A percentile compares a stretch with the other conserved stretches of the same genome.
phyloP scores from a whole-genome alignment of 2,329 filamentous ascomycete species.

The Ceratocystis cubensis region DNA sequence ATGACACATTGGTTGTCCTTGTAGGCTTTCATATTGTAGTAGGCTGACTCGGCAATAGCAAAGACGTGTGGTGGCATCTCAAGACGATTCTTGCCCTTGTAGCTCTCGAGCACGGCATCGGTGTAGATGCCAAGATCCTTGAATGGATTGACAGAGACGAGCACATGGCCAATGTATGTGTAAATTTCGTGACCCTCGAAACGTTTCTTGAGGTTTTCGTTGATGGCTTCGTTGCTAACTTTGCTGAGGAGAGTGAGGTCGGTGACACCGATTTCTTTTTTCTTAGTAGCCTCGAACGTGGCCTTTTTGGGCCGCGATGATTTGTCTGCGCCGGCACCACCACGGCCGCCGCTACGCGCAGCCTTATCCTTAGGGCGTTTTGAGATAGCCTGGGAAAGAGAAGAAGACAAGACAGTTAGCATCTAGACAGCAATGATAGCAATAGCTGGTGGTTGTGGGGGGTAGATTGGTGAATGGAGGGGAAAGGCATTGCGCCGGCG shows the following conservation, averaged over 20 bases:
- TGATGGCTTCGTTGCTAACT: slow-evolving; percentile 98
- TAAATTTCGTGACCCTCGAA: slow-evolving; percentile 98
- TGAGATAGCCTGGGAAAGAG: slow-evolving; percentile 34
- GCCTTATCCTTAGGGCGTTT: slow-evolving; percentile 38
- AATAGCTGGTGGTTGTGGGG: background rate
- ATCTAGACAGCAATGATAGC: background rate
- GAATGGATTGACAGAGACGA: slow-evolving; percentile 98
- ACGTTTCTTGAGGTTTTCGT: slow-evolving; percentile 95
- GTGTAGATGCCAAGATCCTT: slow-evolving; percentile 97
- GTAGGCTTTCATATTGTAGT: slow-evolving; percentile 99
- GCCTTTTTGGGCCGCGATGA: slow-evolving; percentile 75
- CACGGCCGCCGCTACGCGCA: slow-evolving; percentile 26
- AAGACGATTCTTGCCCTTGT: slow-evolving; percentile 91
- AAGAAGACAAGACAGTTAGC: slow-evolving; percentile 1
- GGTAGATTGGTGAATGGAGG: background rate
- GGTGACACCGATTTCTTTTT: slow-evolving; percentile 97
- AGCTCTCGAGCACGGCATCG: slow-evolving; percentile 81
- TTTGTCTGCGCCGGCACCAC: slow-evolving; percentile 30
- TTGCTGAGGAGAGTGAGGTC: slow-evolving; percentile 96
- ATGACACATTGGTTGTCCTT: slow-evolving; percentile 98
- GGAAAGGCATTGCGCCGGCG: background rate
- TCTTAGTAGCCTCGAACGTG: slow-evolving; percentile 89
- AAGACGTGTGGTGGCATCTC: slow-evolving; percentile 95
- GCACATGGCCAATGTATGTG: slow-evolving; percentile 98
- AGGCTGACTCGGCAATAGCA: slow-evolving; percentile 86